phyloP scores from a whole-genome alignment of 2,329 filamentous ascomycete genomes.

The Esteya vermicola region DNA sequence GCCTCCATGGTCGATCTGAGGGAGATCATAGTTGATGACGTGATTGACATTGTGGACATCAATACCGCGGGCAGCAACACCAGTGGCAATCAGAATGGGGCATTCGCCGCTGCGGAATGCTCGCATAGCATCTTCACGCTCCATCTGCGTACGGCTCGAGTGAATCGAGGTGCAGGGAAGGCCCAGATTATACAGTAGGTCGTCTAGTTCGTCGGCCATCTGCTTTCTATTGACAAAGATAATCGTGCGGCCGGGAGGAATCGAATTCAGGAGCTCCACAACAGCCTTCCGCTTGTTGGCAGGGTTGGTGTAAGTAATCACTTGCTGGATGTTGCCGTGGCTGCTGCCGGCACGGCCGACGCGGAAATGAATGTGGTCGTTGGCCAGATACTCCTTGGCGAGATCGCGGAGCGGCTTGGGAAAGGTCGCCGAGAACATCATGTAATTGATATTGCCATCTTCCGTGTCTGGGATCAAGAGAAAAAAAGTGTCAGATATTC shows the following conservation, averaged over 20 bases:
- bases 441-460: conserved; percentile 50
- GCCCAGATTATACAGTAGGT: conserved; percentile 67
- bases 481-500: not conserved
- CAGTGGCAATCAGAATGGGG: conserved; percentile 77
- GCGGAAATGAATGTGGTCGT: conserved; percentile 63
- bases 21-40: conserved; percentile 88
- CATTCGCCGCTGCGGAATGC: conserved; percentile 61
- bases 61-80: conserved; percentile 74
- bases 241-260: conserved; percentile 63
- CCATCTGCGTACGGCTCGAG: conserved; percentile 69
- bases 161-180: conserved; percentile 85
- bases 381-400: conserved; percentile 60
- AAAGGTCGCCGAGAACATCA: conserved; percentile 94
- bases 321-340: conserved; percentile 70
- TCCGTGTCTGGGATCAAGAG: conserved; percentile 53
- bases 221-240: conserved; percentile 80
- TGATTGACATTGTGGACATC: conserved; percentile 80
- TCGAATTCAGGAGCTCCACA: conserved; percentile 55
- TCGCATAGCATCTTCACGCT: conserved; percentile 85
- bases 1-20: conserved; percentile 59
- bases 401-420: conserved; percentile 64
- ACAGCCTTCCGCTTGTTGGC: conserved; percentile 56
- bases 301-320: conserved; percentile 53
- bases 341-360: conserved; percentile 79
- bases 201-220: conserved; percentile 71